Evolutionary conservation across 805 yeast species (phyloP).

Genomic region (Ogataea pilisensis): DNA sequence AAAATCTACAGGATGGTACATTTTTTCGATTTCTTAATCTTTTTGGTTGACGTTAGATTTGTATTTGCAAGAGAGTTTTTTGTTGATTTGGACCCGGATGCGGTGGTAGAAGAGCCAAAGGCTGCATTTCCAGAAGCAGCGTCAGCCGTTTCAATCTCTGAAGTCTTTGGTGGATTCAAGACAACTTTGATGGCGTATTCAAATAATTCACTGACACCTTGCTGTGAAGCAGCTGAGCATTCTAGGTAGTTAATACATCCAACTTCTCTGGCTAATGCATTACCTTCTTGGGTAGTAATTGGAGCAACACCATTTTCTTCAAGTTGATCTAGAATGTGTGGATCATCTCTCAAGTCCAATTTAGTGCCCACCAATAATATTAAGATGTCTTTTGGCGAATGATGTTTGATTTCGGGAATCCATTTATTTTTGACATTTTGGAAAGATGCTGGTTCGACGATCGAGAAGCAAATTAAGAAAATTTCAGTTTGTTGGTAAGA

Average conservation of each 20-base stretch:
- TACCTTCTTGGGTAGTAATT: constrained; percentile 58
- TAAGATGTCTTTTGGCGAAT: constrained; percentile 66
- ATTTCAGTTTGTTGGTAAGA: constrained; percentile 92
- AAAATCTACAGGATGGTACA: constrained; percentile 41
- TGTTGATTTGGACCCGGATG: constrained; percentile 1
- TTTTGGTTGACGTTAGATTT: constrained; percentile 3
- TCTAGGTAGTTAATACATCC: constrained; percentile 75
- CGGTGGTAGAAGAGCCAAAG: not conserved
- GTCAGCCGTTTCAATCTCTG: constrained; percentile 13
- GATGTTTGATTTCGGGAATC: constrained; percentile 85
- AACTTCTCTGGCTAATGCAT: constrained; percentile 60
- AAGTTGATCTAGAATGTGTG: constrained; percentile 65
- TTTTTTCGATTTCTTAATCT: constrained; percentile 42
- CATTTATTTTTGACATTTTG: constrained; percentile 77
- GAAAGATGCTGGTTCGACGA: constrained; percentile 75
- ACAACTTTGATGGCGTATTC: constrained; percentile 77
- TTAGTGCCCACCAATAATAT: constrained; percentile 85
- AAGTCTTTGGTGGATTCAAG: constrained; percentile 43
- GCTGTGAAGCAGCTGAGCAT: constrained; percentile 88
- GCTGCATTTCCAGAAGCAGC: not conserved
- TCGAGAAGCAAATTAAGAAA: constrained; percentile 80
- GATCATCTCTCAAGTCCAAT: constrained; percentile 78
- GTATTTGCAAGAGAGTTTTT: constrained; percentile 9
- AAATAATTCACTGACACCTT: constrained; percentile 80
- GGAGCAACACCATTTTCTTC: constrained; percentile 61